Evolutionary conservation across 2,329 filamentous ascomycete genomes (phyloP).

Genomic region (Colletotrichum sp.): DNA sequence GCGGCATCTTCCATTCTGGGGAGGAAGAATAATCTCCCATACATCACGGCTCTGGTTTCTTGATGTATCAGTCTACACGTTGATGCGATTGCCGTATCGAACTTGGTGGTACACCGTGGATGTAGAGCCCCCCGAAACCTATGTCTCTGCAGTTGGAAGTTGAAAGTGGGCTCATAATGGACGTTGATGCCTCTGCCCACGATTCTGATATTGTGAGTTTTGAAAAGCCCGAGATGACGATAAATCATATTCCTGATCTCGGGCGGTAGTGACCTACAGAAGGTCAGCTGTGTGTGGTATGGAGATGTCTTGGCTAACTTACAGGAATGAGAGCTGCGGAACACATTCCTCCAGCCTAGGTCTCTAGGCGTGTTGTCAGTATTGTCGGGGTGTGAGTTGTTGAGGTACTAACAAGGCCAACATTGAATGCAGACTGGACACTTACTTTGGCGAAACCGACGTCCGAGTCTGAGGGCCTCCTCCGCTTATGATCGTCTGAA

Average conservation of each 20-base stretch:
- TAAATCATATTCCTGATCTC: background rate
- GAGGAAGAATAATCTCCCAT: background rate
- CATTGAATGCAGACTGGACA: background rate
- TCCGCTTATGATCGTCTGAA: background rate
- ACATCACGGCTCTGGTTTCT: background rate
- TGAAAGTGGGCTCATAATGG: background rate
- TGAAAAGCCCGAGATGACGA: background rate
- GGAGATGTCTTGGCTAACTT: background rate
- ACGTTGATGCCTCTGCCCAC: background rate
- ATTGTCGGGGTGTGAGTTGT: background rate
- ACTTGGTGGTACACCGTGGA: background rate
- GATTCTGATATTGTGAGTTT: background rate
- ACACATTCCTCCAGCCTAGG: background rate
- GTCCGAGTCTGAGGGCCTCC: background rate
- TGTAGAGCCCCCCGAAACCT: background rate
- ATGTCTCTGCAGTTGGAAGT: background rate
- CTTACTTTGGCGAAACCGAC: background rate
- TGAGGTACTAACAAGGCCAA: background rate
- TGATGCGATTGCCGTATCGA: background rate
- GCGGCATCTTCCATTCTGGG: background rate
- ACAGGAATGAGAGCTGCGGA: background rate
- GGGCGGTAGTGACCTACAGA: background rate
- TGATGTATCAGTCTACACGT: background rate
- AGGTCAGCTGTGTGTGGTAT: background rate
- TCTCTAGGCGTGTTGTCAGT: background rate